These are phyloP conservation scores for Bromus sterilis DNA, from an alignment of 176 grass and related monocot genomes.

Conservation along the genomic window DNA sequence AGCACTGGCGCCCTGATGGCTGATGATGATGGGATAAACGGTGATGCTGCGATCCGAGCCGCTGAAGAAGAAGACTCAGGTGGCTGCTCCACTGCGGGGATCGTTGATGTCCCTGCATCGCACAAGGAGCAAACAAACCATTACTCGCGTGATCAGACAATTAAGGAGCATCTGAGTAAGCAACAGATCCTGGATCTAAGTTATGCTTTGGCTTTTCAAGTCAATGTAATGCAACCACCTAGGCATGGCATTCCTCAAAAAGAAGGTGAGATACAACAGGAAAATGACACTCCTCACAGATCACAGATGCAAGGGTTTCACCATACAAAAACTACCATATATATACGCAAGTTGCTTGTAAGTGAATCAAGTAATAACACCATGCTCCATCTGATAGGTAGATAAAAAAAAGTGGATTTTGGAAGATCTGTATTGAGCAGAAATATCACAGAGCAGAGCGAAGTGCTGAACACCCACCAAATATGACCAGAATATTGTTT, in stretches of 20 bases:
- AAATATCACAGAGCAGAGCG: background rate
- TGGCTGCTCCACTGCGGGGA: constrained; percentile 1
- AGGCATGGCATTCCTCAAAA: background rate
- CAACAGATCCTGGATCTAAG: background rate
- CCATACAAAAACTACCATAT: background rate
- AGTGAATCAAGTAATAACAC: background rate
- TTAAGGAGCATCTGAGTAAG: constrained; percentile 4
- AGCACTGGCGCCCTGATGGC: background rate
- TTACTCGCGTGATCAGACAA: constrained; percentile 9
- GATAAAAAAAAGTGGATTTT: background rate
- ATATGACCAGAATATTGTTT: constrained; percentile 1
- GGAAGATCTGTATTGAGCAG: constrained; percentile 1
- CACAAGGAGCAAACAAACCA: background rate
- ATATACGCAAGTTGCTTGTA: background rate
- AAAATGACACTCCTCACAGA: background rate
- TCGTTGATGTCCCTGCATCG: constrained; percentile 19
- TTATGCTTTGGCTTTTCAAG: background rate
- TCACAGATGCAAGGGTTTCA: background rate
- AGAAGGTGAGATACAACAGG: background rate
- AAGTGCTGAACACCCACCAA: constrained; percentile 3
- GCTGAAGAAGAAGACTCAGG: constrained; percentile 14
- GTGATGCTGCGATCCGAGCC: background rate
- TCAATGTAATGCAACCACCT: background rate
- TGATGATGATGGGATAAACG: background rate
- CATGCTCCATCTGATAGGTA: background rate